Evolutionary conservation across 768 basidiomycete genomes (phyloP), one percentile per base, ranked within the genome.

Genomic region (Naganishia vishniacii): DNA sequence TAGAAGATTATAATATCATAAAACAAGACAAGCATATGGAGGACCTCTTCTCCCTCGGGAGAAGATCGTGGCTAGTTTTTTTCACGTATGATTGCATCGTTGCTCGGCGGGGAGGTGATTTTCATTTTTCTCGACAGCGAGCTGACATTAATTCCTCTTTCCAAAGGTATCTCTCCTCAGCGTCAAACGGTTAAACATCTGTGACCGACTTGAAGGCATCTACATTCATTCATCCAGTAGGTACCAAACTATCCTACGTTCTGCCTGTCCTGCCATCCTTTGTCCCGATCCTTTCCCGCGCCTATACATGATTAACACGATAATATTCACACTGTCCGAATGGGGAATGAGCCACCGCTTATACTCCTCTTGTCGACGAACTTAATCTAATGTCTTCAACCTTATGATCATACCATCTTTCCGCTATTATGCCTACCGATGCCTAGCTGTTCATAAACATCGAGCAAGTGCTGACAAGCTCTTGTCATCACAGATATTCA

Each of bases 11-110:
- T 58, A 47, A 59, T 59, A 58, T 58, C 53, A 64, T 59, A 51
- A 64, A 64, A 63, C 48, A 56, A 63, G 62, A 63, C 63, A 64
- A 64, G 63, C 63, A 64, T 64, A 64, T 64, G 63, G 49, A 64
- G 63, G 51, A 64, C 63, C 53, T 25, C 53, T 25, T 20, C 29
- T 34, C 29, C 44, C 32, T 46, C 31, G 23, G 47, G 48, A 28
- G 41, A 40, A 29, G 45, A 20, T 51, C 31, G 25, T 64, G 63
- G 63, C 63, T 64, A 64, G 45, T 42, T 59, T 58, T 64, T 64
- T 46, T 42, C 48, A 45, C 63, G 63, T 64, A 64, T 64, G 63
- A 64, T 44, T 28, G 31, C 46, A 29, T 20, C 13, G 8, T 34
- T 25, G 25, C 29, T 3, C n/a, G 18, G 37, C 26, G 8, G 18